phyloP scores from a whole-genome alignment of 306 rosid species.

The Herpetospermum pedunculosum region DNA sequence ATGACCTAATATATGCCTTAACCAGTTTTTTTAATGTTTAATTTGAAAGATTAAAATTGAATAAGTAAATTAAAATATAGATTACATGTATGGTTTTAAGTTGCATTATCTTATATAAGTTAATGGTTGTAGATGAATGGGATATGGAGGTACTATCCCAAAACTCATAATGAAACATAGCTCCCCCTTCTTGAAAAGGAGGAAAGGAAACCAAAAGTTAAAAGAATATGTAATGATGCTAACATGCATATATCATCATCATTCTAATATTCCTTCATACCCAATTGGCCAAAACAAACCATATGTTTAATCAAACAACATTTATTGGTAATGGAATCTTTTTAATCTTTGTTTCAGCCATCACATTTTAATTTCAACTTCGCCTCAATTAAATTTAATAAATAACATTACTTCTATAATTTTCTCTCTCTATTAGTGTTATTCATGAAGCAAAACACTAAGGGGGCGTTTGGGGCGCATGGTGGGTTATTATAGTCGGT shows the following conservation, averaged over 20 bases:
- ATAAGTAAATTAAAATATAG: neutral
- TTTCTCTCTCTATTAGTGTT: neutral
- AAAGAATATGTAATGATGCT: neutral
- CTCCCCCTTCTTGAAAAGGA: neutral
- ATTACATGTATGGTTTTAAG: no score
- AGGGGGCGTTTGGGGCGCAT: no score
- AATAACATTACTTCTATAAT: neutral
- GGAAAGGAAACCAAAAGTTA: neutral
- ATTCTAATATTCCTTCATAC: no score
- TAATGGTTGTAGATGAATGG: neutral
- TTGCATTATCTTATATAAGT: neutral
- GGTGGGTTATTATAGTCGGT: no score
- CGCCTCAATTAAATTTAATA: neutral
- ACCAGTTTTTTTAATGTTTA: neutral
- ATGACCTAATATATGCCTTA: no score
- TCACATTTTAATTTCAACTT: neutral
- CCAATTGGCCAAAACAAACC: neutral
- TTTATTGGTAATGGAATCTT: neutral
- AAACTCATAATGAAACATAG: neutral
- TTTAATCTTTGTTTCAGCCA: neutral
- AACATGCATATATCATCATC: conserved; percentile 1
- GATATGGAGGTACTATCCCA: neutral
- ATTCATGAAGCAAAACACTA: no score
- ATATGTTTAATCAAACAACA: neutral
- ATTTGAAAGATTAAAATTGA: neutral